Evolutionary conservation across 1,139 yeast genomes (phyloP), one percentile per base, ranked within the genome.

Genomic region (Debaryomyces sp.): DNA sequence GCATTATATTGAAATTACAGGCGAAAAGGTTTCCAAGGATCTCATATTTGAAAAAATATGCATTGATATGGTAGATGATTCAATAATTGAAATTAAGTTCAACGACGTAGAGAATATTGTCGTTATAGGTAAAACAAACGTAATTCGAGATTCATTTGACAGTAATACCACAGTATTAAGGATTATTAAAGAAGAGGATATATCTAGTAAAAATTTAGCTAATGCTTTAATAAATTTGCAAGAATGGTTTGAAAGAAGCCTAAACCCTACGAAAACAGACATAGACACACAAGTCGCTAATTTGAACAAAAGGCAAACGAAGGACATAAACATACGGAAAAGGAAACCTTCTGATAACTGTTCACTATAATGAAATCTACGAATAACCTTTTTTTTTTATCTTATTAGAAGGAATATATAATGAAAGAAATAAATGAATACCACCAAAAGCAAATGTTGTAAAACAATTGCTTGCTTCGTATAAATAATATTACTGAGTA

Each of bases 61-160:
- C 12, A 62, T 66, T 26, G 46, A 54, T 3, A 58, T 68, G 63
- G 56, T 63, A 42, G 68, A 66, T 42, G 59, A 63, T 13, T 60
- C 61, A 2, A 47, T 60, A 6, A 58, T 72, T 4, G 60, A 61
- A 22, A 51, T 67, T 12, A 63, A 59, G 46, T 66, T 75, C 6
- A 73, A 73, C 50, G 70, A 70, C 39, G 58, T 57, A 27, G 40
- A 42, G 13, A 42, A 17, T 12, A 12, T 34, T 5, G 22, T 42
- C 10, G 4, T 34, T 5, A 42, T 24, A 18, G 23, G 32, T n/a
- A 42, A 42, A 24, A 35, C 40, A 13, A 33, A 24, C 23, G 34
- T 32, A 24, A 34, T 42, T 23, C 23, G 45, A 24, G 45, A 41
- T 23, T 10, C 29, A 6, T 41, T 27, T 15, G 35, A 41, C 17